A percentile compares a stretch with the other conserved stretches of the same genome.
Evolutionary conservation across 129 eudicot genomes (phyloP).

Genomic region (Smallanthus sonchifolius): DNA sequence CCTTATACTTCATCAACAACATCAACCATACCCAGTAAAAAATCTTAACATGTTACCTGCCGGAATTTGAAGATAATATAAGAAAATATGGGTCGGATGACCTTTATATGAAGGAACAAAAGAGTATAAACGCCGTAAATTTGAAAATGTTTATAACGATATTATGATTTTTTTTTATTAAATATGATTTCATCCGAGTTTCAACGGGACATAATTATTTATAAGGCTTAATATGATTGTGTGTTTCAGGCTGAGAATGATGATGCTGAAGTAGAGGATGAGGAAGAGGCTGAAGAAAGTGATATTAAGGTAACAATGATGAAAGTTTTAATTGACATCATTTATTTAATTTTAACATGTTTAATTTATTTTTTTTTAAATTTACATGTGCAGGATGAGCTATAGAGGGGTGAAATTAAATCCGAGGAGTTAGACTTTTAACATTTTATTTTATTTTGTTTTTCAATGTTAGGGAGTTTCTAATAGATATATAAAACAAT

Average conservation of each 20-base stretch:
- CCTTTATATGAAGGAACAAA: too few relatives aligned
- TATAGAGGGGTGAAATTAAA: slow-evolving; percentile 24
- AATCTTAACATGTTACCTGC: too few relatives aligned
- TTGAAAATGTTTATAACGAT: too few relatives aligned
- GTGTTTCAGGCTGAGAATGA: slow-evolving; percentile 55
- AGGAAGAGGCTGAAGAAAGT: slow-evolving; percentile 29
- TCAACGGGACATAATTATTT: too few relatives aligned
- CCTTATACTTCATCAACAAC: too few relatives aligned
- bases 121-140: too few relatives aligned
- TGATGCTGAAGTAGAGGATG: slow-evolving; percentile 40
- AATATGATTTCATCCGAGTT: too few relatives aligned
- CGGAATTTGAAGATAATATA: too few relatives aligned
- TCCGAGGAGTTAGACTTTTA: slow-evolving; percentile 4
- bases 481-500: slow-evolving; percentile 7
- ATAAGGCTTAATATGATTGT: too few relatives aligned
- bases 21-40: too few relatives aligned
- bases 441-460: neutral
- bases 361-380: neutral
- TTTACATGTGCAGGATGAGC: slow-evolving; percentile 54
- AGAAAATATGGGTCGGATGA: too few relatives aligned
- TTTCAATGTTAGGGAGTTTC: neutral
- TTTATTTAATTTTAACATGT: neutral
- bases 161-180: neutral
- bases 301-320: slow-evolving; percentile 32
- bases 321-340: neutral